Conservation (phyloP, 164 flowering plant genomes). For the Amborella trichopoda region DNA sequence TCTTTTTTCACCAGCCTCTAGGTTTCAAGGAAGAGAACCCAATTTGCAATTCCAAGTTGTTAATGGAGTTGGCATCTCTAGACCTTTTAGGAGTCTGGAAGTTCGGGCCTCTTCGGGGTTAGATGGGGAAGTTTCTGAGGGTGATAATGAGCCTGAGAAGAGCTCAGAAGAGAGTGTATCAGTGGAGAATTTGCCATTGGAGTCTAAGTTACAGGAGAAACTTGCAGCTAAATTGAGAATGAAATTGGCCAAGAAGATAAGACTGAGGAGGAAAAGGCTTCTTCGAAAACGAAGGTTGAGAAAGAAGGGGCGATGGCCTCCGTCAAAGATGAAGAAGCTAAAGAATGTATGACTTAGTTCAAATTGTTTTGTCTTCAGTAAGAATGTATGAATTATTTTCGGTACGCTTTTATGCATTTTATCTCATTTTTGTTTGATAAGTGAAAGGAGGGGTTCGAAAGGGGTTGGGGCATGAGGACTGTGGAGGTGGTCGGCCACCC, state of each 20-base stretch:
- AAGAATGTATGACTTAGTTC: constrained; percentile 82
- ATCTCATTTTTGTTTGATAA: too few relatives aligned
- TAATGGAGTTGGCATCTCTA: constrained; percentile 7
- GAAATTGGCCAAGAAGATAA: constrained; percentile 81
- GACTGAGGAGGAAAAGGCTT: constrained; percentile 72
- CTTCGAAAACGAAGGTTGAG: constrained; percentile 67
- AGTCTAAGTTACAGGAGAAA: constrained; percentile 59
- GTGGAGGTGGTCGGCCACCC: too few relatives aligned
- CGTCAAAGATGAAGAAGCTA: constrained; percentile 86
- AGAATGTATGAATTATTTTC: too few relatives aligned
- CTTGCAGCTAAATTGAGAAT: constrained; percentile 57
- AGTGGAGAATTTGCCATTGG: constrained; percentile 63
- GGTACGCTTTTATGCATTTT: too few relatives aligned
- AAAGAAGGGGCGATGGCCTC: constrained; percentile 98
- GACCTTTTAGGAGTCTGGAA: constrained; percentile 2
- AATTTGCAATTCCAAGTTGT: constrained; percentile 13
- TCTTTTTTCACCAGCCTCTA: constrained; percentile 21
- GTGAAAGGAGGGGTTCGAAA: too few relatives aligned
- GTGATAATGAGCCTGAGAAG: constrained; percentile 17
- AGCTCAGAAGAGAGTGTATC: constrained; percentile 24
- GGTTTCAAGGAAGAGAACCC: constrained; percentile 17
- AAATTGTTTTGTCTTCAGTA: too few relatives aligned
- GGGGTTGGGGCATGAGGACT: too few relatives aligned
- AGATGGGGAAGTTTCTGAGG: constrained; percentile 20
- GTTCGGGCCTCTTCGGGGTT: constrained; percentile 33